A percentile compares a stretch with the other conserved stretches of the same genome.
Evolutionary conservation across 2,329 filamentous ascomycete species (phyloP).

Genomic region (Ophiostoma ulmi): DNA sequence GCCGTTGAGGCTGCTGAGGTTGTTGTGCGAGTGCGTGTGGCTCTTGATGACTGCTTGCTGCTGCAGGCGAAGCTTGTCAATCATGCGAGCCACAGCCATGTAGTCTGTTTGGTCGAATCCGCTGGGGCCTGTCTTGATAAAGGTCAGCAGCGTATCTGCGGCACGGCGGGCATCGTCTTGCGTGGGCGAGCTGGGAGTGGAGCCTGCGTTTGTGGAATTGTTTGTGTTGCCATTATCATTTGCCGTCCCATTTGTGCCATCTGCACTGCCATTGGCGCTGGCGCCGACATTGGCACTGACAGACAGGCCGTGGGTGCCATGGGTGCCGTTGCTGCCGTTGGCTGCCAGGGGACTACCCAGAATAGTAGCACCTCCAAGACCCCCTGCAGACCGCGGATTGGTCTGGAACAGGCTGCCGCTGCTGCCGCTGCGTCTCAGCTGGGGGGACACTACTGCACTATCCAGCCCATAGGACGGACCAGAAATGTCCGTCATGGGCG

Average conservation of each 20-base stretch:
- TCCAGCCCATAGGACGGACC: conserved; percentile 38
- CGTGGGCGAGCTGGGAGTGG: conserved; percentile 59
- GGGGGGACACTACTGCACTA: conserved; percentile 39
- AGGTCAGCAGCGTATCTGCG: conserved; percentile 73
- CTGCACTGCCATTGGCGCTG: conserved; percentile 16
- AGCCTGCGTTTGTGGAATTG: conserved; percentile 34
- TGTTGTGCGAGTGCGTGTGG: neutral
- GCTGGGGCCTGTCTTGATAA: conserved; percentile 64
- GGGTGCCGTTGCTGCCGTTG: neutral
- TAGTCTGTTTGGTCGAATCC: conserved; percentile 74
- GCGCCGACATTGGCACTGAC: neutral
- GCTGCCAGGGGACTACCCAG: conserved; percentile 10
- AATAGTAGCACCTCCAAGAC: conserved; percentile 25
- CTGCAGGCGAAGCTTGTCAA: conserved; percentile 64
- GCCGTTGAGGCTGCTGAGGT: neutral
- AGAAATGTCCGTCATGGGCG: conserved; percentile 45
- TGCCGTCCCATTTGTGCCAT: neutral
- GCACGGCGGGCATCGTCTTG: conserved; percentile 82
- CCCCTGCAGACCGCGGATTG: conserved; percentile 30
- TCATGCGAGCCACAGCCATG: conserved; percentile 70
- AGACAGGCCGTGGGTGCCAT: conserved; percentile 10
- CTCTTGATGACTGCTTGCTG: neutral
- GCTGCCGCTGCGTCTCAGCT: conserved; percentile 49
- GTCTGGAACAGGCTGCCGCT: conserved; percentile 41
- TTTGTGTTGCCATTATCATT: conserved; percentile 41